Evolutionary conservation across 1,284 basidiomycete species (phyloP), one percentile per base, ranked within the genome.

Genomic region (Boletus mariae): DNA sequence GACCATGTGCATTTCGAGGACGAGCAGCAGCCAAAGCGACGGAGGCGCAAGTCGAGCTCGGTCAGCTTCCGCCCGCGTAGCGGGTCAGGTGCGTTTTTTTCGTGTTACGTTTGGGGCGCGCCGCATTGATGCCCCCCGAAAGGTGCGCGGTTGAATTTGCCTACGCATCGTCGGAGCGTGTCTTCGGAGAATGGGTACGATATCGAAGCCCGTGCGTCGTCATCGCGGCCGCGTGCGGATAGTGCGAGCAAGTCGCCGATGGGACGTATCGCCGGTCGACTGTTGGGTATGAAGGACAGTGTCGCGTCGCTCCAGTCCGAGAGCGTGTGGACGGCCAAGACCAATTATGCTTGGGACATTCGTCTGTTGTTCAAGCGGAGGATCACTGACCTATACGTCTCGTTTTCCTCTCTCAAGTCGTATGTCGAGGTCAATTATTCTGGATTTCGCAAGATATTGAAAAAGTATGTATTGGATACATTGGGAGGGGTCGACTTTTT

Each of bases 361-460:
- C 85, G 94, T 37, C 81, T 98, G 49, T 79, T 96, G 29, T 94
- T 92, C 80, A 98, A 98, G 75, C 85, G 94, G 56, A 80, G 89
- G 58, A 94, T 98, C 55, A 92, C 92, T 1, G 86, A 81, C 45
- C 77, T 95, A n/a, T 98, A 92, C 70, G 86, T 94, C 40, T 79
- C 85, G 1, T 78, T 90, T 45, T 89, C 87, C n/a, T 88, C 91
- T 35, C 79, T 98, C 53, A 84, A 83, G 69, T 90, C 94, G n/a
- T 99, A 94, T 62, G 86, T 94, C 47, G 92, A 98, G 63, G 79
- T 98, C 52, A 99, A 99, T 72, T 82, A 92, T 66, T 92, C 92
- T 0, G 97, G 95, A 0, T 93, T 98, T 74, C 84, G 93, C 63
- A 98, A 99, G 78, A 96, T 98, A 38, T 70, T 98, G 64, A 99